A percentile compares a stretch with the other conserved stretches of the same genome.
phyloP scores from a whole-genome alignment of 129 eudicot genomes.

The Arctium minus region DNA sequence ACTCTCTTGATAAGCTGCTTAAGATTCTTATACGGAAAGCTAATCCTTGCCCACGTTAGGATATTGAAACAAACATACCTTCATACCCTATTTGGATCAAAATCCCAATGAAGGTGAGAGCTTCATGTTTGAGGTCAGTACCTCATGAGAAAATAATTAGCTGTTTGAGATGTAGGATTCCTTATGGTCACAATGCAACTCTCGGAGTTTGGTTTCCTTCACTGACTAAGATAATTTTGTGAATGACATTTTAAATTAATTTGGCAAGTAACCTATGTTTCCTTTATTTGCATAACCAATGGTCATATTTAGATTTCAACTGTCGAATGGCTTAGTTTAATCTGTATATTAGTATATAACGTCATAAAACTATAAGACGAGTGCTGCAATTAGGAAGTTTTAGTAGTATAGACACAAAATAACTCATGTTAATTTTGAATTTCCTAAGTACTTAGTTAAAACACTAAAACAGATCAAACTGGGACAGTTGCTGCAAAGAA shows the following conservation, averaged over 20 bases:
- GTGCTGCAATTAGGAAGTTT: neutral
- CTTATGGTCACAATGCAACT: neutral
- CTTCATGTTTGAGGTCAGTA: conserved; percentile 39
- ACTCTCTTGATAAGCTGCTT: conserved; percentile 57
- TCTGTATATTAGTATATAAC: neutral
- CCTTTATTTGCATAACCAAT: neutral
- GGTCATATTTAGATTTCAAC: neutral
- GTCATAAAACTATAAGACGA: neutral
- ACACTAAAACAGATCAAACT: neutral
- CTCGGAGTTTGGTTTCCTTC: neutral
- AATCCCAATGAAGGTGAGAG: conserved; percentile 14
- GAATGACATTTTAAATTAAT: neutral
- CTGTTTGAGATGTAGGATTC: neutral
- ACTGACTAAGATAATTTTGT: neutral
- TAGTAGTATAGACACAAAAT: neutral
- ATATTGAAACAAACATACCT: conserved; percentile 65
- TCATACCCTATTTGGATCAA: conserved; percentile 29
- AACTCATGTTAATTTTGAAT: neutral
- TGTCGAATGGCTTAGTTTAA: neutral
- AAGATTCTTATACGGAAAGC: conserved; percentile 51
- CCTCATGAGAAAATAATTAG: neutral
- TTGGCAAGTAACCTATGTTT: neutral
- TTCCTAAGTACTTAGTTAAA: neutral
- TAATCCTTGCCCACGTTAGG: conserved; percentile 39
- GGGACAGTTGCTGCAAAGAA: neutral